Conservation (phyloP, 2,329 filamentous ascomycete species). For the Hypoxylon rubiginosum region DNA sequence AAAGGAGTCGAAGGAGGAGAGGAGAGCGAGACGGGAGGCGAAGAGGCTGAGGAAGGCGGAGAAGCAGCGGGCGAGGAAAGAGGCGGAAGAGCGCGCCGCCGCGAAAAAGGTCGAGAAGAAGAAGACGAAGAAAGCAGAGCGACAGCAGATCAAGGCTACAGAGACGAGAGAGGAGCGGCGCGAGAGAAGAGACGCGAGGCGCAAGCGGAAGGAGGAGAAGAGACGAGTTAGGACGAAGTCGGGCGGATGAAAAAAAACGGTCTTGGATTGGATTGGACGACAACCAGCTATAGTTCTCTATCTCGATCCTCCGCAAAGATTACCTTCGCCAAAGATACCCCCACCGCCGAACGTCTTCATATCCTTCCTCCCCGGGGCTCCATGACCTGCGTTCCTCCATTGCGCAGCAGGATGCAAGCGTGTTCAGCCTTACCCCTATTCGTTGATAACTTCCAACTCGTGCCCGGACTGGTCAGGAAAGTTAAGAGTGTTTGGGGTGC, state of each 20-base stretch:
- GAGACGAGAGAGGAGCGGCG: constrained; percentile 64
- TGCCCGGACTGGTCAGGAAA: constrained; percentile 21
- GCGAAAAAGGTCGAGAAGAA: constrained; percentile 52
- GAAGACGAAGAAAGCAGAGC: constrained; percentile 61
- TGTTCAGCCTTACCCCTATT: background rate
- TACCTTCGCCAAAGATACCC: no score
- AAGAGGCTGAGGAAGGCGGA: constrained; percentile 48
- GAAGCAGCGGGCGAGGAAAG: constrained; percentile 47
- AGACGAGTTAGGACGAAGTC: constrained; percentile 40
- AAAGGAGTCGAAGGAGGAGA: constrained; percentile 51
- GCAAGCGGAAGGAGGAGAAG: constrained; percentile 54
- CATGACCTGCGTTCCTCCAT: background rate
- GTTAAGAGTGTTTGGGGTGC: no score
- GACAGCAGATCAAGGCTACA: constrained; percentile 52
- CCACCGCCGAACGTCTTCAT: background rate
- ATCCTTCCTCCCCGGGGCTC: background rate
- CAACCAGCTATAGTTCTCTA: background rate
- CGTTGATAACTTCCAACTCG: background rate
- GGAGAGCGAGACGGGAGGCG: constrained; percentile 48
- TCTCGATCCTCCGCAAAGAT: background rate
- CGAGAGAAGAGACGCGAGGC: constrained; percentile 60
- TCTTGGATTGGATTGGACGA: background rate
- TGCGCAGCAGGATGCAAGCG: background rate
- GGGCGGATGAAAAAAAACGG: constrained; percentile 29
- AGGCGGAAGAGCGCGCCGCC: constrained; percentile 38